A percentile compares a stretch with the other conserved stretches of the same genome.
Evolutionary conservation across 129 eudicot species (phyloP).

Genomic region (Kitagawia praeruptora): DNA sequence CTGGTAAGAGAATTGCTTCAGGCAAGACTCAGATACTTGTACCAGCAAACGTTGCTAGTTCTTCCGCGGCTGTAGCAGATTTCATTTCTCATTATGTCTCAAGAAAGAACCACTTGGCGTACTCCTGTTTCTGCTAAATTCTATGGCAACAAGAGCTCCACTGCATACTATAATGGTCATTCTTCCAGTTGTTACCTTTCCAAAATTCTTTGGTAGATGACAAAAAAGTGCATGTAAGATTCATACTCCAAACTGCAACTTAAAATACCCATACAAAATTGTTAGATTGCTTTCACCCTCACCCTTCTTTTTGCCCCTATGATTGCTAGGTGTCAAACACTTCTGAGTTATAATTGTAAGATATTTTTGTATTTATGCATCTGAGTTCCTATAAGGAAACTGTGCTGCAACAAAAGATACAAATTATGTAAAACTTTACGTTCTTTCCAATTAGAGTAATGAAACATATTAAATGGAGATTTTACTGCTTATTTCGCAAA

Average conservation of each 20-base stretch:
- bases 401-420: background rate
- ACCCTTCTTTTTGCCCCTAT: background rate
- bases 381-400: background rate
- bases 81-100: slow-evolving; percentile 67
- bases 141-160: background rate
- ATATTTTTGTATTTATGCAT: background rate
- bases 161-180: background rate
- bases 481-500: background rate
- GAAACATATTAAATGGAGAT: background rate
- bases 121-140: slow-evolving; percentile 13
- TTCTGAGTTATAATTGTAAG: background rate
- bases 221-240: background rate
- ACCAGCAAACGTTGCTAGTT: slow-evolving; percentile 46
- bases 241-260: background rate
- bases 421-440: background rate
- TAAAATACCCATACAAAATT: background rate
- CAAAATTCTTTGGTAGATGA: background rate
- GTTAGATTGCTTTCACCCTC: background rate
- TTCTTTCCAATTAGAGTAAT: background rate
- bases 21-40: slow-evolving; percentile 87
- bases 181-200: background rate
- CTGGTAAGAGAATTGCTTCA: slow-evolving; percentile 84
- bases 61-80: slow-evolving; percentile 35
- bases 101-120: slow-evolving; percentile 75
- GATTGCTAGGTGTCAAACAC: background rate